These are phyloP conservation scores for Calycina herbarum DNA, from an alignment of 2,329 filamentous ascomycete species.

Conservation along the genomic window DNA sequence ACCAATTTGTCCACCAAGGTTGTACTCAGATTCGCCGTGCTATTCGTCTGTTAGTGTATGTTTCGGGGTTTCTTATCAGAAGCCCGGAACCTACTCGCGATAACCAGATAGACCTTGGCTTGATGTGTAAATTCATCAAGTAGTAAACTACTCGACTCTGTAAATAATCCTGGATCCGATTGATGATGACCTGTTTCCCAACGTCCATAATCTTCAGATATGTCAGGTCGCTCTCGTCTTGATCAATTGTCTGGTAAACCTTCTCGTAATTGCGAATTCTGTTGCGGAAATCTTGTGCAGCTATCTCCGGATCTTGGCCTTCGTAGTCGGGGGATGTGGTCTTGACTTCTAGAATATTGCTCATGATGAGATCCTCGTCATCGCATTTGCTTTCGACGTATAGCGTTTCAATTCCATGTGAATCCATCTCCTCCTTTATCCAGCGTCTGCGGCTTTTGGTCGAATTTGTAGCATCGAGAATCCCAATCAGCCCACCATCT, in stretches of 20 bases:
- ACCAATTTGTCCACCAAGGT: conserved; percentile 86
- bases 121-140: conserved; percentile 97
- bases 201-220: conserved; percentile 98
- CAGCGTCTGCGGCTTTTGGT: conserved; percentile 87
- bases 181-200: conserved; percentile 95
- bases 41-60: conserved; percentile 40
- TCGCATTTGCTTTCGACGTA: conserved; percentile 98
- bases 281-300: conserved; percentile 87
- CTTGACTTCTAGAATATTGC: conserved; percentile 97
- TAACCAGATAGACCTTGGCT: conserved; percentile 93
- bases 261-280: conserved; percentile 97
- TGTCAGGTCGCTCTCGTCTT: conserved; percentile 82
- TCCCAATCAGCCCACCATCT: conserved; percentile 79
- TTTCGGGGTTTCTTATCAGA: neutral
- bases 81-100: conserved; percentile 68
- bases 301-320: conserved; percentile 89
- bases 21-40: conserved; percentile 95
- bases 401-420: conserved; percentile 80
- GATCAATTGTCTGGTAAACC: conserved; percentile 90
- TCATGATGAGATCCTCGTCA: conserved; percentile 94
- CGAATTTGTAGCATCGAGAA: conserved; percentile 95
- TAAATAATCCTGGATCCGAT: conserved; percentile 93
- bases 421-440: conserved; percentile 78
- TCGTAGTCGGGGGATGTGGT: conserved; percentile 93
- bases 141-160: conserved; percentile 97